phyloP scores from a whole-genome alignment of 371 early-diverging fungal species.

The Rhizopus stolonifer region DNA sequence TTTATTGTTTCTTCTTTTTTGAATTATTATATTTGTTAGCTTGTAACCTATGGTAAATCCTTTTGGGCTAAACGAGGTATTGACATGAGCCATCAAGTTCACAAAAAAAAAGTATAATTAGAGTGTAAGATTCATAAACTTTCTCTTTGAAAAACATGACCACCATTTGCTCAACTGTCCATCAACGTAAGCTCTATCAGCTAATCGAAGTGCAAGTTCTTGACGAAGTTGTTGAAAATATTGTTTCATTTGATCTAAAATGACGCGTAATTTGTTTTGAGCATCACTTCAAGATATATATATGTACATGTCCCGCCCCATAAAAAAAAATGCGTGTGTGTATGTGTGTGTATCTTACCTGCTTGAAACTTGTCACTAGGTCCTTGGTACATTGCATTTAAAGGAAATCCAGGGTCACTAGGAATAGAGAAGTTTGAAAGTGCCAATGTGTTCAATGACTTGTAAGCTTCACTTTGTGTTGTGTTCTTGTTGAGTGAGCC shows the following conservation, averaged over 20 bases:
- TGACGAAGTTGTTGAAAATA: slow-evolving; percentile 90
- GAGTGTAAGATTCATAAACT: slow-evolving; percentile 91
- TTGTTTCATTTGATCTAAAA: slow-evolving; percentile 76
- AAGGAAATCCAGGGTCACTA: slow-evolving; percentile 89
- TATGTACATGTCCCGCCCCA: background rate
- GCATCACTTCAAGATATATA: no score
- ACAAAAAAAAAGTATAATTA: slow-evolving; percentile 34
- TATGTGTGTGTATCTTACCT: slow-evolving; percentile 48
- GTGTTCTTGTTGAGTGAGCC: slow-evolving; percentile 65
- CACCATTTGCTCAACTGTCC: slow-evolving; percentile 95
- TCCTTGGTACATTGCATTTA: slow-evolving; percentile 83
- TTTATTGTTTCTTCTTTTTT: background rate
- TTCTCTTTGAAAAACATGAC: slow-evolving; percentile 96
- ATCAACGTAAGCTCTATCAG: slow-evolving; percentile 77
- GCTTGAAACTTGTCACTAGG: slow-evolving; percentile 75
- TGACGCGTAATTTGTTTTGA: no score
- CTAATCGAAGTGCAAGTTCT: slow-evolving; percentile 79
- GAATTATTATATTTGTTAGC: slow-evolving; percentile 14
- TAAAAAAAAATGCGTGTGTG: background rate
- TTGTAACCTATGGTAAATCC: slow-evolving; percentile 52
- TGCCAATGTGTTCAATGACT: slow-evolving; percentile 80
- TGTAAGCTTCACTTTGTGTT: slow-evolving; percentile 69
- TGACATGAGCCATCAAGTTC: slow-evolving; percentile 43
- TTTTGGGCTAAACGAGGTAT: slow-evolving; percentile 56
- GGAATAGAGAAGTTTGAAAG: slow-evolving; percentile 90